Conservation (phyloP, 495 filamentous ascomycete species). For the Podospora sp. region DNA sequence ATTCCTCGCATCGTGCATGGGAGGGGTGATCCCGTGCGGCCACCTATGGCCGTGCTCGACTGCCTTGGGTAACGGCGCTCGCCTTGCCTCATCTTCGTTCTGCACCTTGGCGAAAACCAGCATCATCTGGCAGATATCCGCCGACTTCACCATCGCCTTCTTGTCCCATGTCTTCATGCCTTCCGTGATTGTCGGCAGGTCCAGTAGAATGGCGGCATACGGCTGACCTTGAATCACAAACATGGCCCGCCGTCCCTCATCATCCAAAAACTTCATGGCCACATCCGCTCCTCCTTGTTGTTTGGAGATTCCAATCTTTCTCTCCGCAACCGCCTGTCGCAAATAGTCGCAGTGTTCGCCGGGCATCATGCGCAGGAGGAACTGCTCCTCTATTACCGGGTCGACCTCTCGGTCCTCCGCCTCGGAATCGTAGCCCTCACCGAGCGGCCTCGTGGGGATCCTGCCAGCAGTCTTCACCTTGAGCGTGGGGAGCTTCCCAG, state of each 20-base stretch:
- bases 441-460: slow-evolving; percentile 65
- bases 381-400: slow-evolving; percentile 82
- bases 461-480: slow-evolving; percentile 50
- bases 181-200: slow-evolving; percentile 90
- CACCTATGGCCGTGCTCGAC: slow-evolving; percentile 72
- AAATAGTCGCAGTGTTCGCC: slow-evolving; percentile 84
- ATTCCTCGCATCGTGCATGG: slow-evolving; percentile 82
- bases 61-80: slow-evolving; percentile 62
- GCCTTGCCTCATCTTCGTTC: slow-evolving; percentile 74
- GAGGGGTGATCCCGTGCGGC: slow-evolving; percentile 90
- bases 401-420: slow-evolving; percentile 86
- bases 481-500: slow-evolving; percentile 37
- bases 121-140: slow-evolving; percentile 95
- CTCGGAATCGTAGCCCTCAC: slow-evolving; percentile 96
- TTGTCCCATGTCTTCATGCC: slow-evolving; percentile 96
- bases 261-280: slow-evolving; percentile 74
- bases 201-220: slow-evolving; percentile 82
- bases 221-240: slow-evolving; percentile 67
- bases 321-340: slow-evolving; percentile 67
- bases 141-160: slow-evolving; percentile 87
- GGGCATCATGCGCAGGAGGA: slow-evolving; percentile 85
- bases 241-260: slow-evolving; percentile 72
- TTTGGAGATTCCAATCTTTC: slow-evolving; percentile 66
- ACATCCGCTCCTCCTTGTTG: slow-evolving; percentile 69
- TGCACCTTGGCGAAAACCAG: slow-evolving; percentile 72